These are phyloP conservation scores for Erodium chrysanthum DNA, from an alignment of 441 rosid genomes.

Conservation along the genomic window DNA sequence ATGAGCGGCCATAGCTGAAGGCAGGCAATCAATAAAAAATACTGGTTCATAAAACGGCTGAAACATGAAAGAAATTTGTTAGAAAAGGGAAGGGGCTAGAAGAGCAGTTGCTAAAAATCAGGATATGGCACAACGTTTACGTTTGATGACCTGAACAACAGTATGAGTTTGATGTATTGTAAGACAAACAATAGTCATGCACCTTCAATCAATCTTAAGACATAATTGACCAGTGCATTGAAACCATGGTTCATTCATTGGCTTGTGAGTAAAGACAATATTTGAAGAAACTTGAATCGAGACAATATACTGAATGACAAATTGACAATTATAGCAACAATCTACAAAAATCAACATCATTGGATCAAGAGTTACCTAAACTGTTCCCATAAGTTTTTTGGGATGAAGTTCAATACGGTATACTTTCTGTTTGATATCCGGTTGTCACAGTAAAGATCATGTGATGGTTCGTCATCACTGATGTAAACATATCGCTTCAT, in stretches of 20 bases:
- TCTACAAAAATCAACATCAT: background rate
- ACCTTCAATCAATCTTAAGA: background rate
- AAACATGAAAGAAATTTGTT: conserved; percentile 14
- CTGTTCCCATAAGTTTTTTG: conserved; percentile 89
- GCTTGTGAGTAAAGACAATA: background rate
- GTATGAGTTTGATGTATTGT: background rate
- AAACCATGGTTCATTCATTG: conserved; percentile 1
- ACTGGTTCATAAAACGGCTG: conserved; percentile 99
- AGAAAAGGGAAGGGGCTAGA: background rate
- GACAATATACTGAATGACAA: background rate
- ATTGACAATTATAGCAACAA: background rate
- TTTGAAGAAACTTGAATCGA: background rate
- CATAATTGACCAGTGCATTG: background rate
- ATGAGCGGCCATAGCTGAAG: conserved; percentile 99
- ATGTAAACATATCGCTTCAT: conserved; percentile 93
- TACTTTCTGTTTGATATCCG: conserved; percentile 86
- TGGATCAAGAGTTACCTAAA: conserved; percentile 52
- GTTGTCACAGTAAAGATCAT: conserved; percentile 65
- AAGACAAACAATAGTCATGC: background rate
- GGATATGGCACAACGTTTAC: background rate
- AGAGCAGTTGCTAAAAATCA: conserved; percentile 6
- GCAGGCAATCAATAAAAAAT: conserved; percentile 95
- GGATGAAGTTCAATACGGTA: conserved; percentile 76
- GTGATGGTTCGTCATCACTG: conserved; percentile 63
- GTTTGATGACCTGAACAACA: background rate